phyloP scores from a whole-genome alignment of 2,329 filamentous ascomycete genomes.

The Calonectria multiphialidica region DNA sequence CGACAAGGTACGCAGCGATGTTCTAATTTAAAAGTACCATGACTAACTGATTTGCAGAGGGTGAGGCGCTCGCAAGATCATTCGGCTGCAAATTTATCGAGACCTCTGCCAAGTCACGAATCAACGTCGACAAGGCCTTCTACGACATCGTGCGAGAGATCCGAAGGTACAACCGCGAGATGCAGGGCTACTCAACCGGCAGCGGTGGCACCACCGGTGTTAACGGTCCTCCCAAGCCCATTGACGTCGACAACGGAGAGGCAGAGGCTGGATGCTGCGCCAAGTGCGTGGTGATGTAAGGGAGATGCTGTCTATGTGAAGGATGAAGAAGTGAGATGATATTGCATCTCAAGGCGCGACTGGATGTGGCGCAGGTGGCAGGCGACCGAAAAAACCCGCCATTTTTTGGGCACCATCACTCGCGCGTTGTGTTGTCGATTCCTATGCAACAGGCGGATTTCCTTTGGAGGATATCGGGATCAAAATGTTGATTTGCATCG shows the following conservation, averaged over 20 bases:
- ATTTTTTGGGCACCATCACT: conserved; percentile 25
- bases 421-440: conserved; percentile 32
- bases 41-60: conserved; percentile 71
- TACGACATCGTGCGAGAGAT: conserved; percentile 99
- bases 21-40: background rate
- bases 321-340: conserved; percentile 27
- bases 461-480: conserved; percentile 32
- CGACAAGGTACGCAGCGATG: conserved; percentile 80
- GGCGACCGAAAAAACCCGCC: conserved; percentile 25
- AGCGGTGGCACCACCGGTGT: conserved; percentile 74
- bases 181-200: conserved; percentile 85
- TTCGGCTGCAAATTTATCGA: conserved; percentile 99
- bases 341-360: conserved; percentile 24
- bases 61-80: conserved; percentile 83
- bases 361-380: conserved; percentile 19
- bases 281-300: conserved; percentile 90
- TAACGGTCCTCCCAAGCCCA: conserved; percentile 75
- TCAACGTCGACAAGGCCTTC: conserved; percentile 98
- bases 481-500: conserved; percentile 50
- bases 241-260: conserved; percentile 81
- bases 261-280: conserved; percentile 83
- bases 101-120: conserved; percentile 97
- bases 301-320: conserved; percentile 18
- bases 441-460: conserved; percentile 34
- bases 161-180: conserved; percentile 97